Evolutionary conservation across 192 early-diverging fungal species (phyloP).

Genomic region (Jimgerdemannia flammicorona): DNA sequence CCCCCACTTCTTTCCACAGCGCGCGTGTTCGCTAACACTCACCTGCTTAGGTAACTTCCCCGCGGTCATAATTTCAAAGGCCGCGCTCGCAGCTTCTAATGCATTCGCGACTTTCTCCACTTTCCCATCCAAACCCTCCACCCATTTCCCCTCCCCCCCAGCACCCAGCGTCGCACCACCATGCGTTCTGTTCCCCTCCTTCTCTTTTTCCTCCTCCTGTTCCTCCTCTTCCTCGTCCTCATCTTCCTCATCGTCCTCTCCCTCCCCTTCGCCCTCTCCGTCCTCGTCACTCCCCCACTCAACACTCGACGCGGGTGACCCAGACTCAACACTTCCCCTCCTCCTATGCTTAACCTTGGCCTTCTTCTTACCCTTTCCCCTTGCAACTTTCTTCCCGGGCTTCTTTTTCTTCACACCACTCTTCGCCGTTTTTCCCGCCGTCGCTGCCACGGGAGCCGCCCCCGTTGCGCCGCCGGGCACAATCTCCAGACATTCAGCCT

Average conservation of each 20-base stretch:
- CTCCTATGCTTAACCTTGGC: not conserved
- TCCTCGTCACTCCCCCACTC: not conserved
- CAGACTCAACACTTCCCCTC: not conserved
- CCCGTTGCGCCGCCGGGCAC: not conserved
- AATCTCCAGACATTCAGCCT: not conserved
- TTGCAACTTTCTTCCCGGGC: not conserved
- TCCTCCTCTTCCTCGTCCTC: not conserved
- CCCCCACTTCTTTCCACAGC: not conserved
- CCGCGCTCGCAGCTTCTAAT: not conserved
- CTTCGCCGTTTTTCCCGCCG: not conserved
- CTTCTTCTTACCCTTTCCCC: not conserved
- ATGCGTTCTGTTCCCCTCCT: not conserved
- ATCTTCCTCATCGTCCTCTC: not conserved
- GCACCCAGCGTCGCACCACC: not conserved
- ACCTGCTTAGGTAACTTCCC: slow-evolving; percentile 18
- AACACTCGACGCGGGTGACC: not conserved
- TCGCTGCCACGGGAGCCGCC: not conserved
- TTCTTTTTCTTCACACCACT: not conserved
- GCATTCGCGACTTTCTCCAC: slow-evolving; percentile 4
- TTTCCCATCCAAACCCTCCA: not conserved
- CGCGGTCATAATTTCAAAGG: slow-evolving; percentile 11
- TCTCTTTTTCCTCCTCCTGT: not conserved
- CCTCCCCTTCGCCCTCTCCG: not conserved
- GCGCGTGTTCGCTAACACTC: not conserved
- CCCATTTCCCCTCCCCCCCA: not conserved